Evolutionary conservation across 805 yeast genomes (phyloP), one percentile per base, ranked within the genome.

Genomic region (Yarrowia sp.): DNA sequence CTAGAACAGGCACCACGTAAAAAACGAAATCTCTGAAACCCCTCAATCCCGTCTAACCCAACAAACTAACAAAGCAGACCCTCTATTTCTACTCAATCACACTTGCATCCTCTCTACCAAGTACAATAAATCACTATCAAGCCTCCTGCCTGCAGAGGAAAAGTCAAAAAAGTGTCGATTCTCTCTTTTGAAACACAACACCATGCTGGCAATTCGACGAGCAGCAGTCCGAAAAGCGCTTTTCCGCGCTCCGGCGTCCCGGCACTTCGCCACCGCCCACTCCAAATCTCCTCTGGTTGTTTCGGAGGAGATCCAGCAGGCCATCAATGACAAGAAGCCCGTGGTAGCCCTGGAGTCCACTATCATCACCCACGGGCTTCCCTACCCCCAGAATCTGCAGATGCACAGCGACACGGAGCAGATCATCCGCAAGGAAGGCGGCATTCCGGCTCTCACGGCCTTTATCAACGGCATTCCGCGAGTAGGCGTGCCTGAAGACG

Each of bases 311-410:
- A 80, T 90, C 14, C 68, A 71, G 64, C 84, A 84, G 64, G 96
- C 96, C 0, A 68, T 90, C 16, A 66, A 67, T 12, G 79, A 79
- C 2, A 78, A 79, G 21, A 41, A 58, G 33, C 62, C 62, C 24
- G 39, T 58, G 13, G 19, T 58, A 1, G 53, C 62, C 1, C 18
- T 58, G 18, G 62, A 58, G 14, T 18, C 91, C 21, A 90, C 97
- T 7, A 91, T 90, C 68, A 83, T 91, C 66, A 87, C 96, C 6
- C 97, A 90, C 74, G 97, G 97, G 0, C 78, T 90, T 38, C 96
- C 97, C 3, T 87, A 74, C 69, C 97, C 97, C 0, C 80, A 80
- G 21, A 90, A 91, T 68, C 68, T 88, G 10, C 77, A 78, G 24
- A 85, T 90, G 90, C 96, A 97, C 0, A 68, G 68, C 29, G 72